A percentile compares a stretch with the other conserved stretches of the same genome.
These are phyloP conservation scores for Inga oerstediana DNA, from an alignment of 306 rosid species.

Conservation along the genomic window DNA sequence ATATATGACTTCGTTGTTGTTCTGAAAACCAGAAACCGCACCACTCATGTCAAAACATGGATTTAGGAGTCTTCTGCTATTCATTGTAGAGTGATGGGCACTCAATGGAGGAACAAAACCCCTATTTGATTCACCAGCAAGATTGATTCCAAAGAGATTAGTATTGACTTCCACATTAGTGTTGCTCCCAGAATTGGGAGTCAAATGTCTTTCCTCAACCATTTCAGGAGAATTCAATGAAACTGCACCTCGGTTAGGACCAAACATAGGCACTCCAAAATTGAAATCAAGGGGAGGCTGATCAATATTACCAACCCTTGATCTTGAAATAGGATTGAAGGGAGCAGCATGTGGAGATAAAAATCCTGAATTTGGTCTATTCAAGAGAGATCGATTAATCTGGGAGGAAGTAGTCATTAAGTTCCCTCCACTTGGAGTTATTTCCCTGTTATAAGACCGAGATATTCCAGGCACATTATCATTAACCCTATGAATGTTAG, in stretches of 20 bases:
- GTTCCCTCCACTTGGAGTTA: conserved; percentile 7
- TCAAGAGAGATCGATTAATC: background rate
- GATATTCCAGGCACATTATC: conserved; percentile 28
- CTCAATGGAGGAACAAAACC: conserved; percentile 25
- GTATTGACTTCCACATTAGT: conserved; percentile 6
- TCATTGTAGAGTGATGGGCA: conserved; percentile 16
- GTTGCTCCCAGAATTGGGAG: conserved; percentile 33
- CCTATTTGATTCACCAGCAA: conserved; percentile 18
- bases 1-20: conserved; percentile 12
- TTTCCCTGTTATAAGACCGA: conserved; percentile 18
- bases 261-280: conserved; percentile 25
- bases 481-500: background rate
- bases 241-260: conserved; percentile 31
- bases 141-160: conserved; percentile 27
- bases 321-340: conserved; percentile 18
- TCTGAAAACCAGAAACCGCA: conserved; percentile 34
- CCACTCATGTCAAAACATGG: conserved; percentile 25
- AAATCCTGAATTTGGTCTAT: conserved; percentile 18
- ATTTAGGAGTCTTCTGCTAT: conserved; percentile 17
- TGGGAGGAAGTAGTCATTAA: conserved; percentile 32
- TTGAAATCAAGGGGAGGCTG: conserved; percentile 33
- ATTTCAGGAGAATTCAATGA: conserved; percentile 32
- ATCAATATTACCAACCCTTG: background rate
- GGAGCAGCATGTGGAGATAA: conserved; percentile 19
- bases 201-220: conserved; percentile 34